Base-by-base conservation (phyloP, 1,284 basidiomycete species). In the Caloboletus firmus region DNA sequence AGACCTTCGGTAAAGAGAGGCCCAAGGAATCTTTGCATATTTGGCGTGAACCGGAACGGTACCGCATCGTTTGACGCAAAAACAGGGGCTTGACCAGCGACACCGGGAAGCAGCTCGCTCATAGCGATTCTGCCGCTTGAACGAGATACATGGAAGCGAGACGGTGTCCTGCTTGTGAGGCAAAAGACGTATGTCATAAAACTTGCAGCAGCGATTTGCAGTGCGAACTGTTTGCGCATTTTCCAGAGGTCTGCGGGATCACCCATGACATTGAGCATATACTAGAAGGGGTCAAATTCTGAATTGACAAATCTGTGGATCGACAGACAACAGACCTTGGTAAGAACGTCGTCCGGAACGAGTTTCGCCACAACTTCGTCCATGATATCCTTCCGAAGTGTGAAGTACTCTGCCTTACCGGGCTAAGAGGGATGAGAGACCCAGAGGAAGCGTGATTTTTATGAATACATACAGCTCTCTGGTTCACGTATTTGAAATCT, bases 1-100 rank as follows among this genome's bases (percentile, higher is more conserved):
- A 98, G 75, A 17, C 96, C 97, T 71, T 99, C 98, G 12, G 89
- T 91, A 35, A 93, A 89, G 47, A 93, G 83, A 2, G 91, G 89
- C 0, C 92, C 94, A 48, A 99, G 77, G 75, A 99, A 97, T 64
- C 86, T 80, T 72, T 99, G 98, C 76, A 99, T 85, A 71, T 98
- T 98, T 3, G 95, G 95, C 12, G 95, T 98, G 61, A 98, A 84
- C 11, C 97, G 88, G 89, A 99, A 99, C 0, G 97, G 96, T 12
- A 98, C 94, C 2, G 87, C 80, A 62, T 99, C 97, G 59, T 80
- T 84, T 2, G 89, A 88, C 30, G 82, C 81, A 67, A 94, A 89
- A 37, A 91, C 73, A 0, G 92, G 90, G 31, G 76, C 76, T 31
- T 79, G 74, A 39, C 72, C 63, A 44, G 76, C 69, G 52, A 83